Conservation (phyloP, 495 filamentous ascomycete genomes). For the Podospora comata region DNA sequence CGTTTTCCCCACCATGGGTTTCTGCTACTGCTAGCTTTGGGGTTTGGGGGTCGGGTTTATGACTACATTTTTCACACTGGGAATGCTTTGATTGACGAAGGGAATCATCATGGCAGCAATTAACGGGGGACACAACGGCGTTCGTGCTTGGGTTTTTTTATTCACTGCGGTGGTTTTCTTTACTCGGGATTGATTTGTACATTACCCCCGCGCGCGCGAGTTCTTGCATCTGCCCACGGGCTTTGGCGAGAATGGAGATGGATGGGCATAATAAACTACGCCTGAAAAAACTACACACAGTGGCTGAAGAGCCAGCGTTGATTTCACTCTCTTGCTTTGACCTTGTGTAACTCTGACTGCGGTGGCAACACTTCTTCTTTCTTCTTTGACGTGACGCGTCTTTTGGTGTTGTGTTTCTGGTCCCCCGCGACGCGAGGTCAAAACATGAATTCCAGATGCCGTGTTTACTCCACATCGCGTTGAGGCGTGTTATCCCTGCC, state of each 20-base stretch:
- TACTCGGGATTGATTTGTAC: conserved; percentile 35
- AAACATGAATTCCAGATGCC: conserved; percentile 3
- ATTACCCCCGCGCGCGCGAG: conserved; percentile 28
- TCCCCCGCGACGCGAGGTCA: background rate
- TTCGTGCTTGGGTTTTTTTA: conserved; percentile 34
- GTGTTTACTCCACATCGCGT: conserved; percentile 1
- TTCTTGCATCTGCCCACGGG: conserved; percentile 10
- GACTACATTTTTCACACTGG: conserved; percentile 32
- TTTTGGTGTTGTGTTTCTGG: background rate
- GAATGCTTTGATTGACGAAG: conserved; percentile 25
- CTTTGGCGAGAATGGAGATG: conserved; percentile 16
- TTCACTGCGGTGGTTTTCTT: conserved; percentile 26
- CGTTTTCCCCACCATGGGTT: conserved; percentile 13
- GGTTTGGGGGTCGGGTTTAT: conserved; percentile 31
- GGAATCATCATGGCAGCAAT: conserved; percentile 26
- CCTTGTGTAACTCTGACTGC: background rate
- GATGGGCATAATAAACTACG: conserved; percentile 19
- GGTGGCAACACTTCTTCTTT: background rate
- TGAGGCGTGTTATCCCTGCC: background rate
- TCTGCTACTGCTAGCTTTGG: conserved; percentile 18
- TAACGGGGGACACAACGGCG: conserved; percentile 33
- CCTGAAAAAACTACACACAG: conserved; percentile 13
- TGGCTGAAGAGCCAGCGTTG: background rate
- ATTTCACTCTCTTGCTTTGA: background rate
- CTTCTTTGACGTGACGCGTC: background rate